Evolutionary conservation across 805 yeast species (phyloP), one percentile per base, ranked within the genome.

Genomic region (Metschnikowia bowlesiae): DNA sequence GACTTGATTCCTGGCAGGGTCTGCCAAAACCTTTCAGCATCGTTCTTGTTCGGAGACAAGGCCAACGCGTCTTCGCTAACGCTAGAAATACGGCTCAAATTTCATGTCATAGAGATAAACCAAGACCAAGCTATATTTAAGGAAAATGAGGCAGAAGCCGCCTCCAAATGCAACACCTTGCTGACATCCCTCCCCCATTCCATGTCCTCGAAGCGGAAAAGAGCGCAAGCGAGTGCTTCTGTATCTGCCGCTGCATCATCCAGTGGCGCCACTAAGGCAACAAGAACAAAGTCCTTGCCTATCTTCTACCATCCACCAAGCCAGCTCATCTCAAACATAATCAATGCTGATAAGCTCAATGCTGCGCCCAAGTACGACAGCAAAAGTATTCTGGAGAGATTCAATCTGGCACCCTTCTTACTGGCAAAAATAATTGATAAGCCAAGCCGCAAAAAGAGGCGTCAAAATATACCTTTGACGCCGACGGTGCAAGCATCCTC

Each of bases 21-120:
- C 34, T 81, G 85, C 56, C 80, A 80, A 49, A 82, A 78, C 59
- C 71, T 83, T 47, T 73, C 81, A 30, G 76, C 79, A 44, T 63
- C 80, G 58, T 69, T 60, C 44, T 53, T 64, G 47, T 64, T 64
- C 47, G 68, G 68, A 22, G 74, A 67, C 65, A 70, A 60, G 55
- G 63, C 67, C 51, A 59, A 64, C 56, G 37, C 57, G 7, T 65
- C 78, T 10, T 64, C 75, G 1, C 76, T 80, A 52, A 83, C 86
- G 2, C 64, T 83, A 46, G 87, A 83, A 63, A 74, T 83, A 36
- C 71, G 81, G 53, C 64, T 83, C 47, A 76, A 79, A 55, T 71
- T 83, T 45, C 74, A 76, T 53, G 67, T 69, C 29, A 67, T 72
- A 4, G 73, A 68, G 22, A 47, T 48, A 10, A 44, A 28, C 10